Base-by-base conservation (phyloP, 371 early-diverging fungal genomes). In the Zopfochytrium polystomum region DNA sequence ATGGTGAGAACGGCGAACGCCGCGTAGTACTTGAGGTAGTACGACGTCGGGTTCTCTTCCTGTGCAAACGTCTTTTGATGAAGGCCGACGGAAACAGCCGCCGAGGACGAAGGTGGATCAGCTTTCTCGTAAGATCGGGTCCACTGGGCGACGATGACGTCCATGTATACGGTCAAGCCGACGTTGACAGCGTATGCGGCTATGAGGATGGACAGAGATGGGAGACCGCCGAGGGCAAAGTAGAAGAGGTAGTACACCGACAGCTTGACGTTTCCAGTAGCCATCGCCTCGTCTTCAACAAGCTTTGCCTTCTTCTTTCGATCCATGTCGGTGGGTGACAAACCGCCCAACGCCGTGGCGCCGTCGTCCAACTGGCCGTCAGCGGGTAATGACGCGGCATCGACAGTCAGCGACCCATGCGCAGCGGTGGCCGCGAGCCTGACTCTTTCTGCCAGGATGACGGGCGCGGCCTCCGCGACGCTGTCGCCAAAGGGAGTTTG, bases 191-290 rank as follows among this genome's bases (percentile, higher is more conserved):
- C 29, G 54, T 63, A 71, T 15, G 58, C 67, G 26, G 33, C 6
- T 13, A 69, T 6, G 20, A 73, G 31, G 1, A 69, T 1, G 3
- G 33, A 1, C 4, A 66, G 23, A 35, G 50, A 58, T 2, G 29
- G n/a, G 6, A 34, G 23, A 11, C 74, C 75, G 20, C 72, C 75
- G n/a, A 53, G 22, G 18, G 70, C 69, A 9, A 13, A 6, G 18
- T 57, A 27, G 44, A 71, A 74, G 18, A 54, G 15, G 27, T 13
- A 13, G 52, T 74, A 74, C 3, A 74, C 71, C 20, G 11, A 30
- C 22, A 31, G 27, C 9, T 51, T 13, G 13, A 70, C 66, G 2
- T 25, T 22, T 11, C 74, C 74, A 25, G 54, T 58, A 2, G 52
- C 64, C 33, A 60, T 53, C 26, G 35, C 47, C 48, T 74, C 74